Conservation (phyloP, 2,329 filamentous ascomycete species). For the Ceratocystis diversiconidia region DNA sequence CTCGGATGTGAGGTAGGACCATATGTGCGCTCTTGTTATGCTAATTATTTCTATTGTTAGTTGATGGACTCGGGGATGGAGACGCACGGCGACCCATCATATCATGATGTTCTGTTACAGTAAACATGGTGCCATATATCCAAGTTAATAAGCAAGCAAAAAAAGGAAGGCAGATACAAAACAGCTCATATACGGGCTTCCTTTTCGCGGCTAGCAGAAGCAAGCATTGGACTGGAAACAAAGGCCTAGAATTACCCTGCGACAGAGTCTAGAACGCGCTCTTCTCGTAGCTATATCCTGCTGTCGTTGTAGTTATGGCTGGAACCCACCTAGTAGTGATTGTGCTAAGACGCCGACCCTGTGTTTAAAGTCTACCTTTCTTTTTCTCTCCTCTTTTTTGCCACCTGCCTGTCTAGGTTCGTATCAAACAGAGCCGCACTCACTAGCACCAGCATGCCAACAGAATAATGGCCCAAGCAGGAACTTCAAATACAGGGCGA, state of each 20-base stretch:
- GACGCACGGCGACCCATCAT: background rate
- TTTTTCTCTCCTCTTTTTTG: background rate
- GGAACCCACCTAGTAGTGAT: background rate
- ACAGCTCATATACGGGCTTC: no score
- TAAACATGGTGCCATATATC: background rate
- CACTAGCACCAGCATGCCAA: background rate
- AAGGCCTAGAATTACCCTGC: background rate
- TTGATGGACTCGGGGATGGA: background rate
- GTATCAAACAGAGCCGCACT: background rate
- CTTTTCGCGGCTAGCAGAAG: no score
- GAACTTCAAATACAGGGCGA: background rate
- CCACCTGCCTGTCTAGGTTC: background rate
- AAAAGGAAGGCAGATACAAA: background rate
- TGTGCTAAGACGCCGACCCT: background rate
- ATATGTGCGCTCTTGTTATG: background rate
- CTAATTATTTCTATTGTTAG: background rate
- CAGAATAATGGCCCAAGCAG: background rate
- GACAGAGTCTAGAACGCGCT: background rate
- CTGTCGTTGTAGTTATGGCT: background rate
- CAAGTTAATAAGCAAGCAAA: background rate
- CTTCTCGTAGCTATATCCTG: background rate
- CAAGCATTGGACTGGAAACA: background rate
- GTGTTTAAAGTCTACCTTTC: background rate
- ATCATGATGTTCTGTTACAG: background rate
- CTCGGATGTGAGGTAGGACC: background rate